Conservation (phyloP, 768 basidiomycete species). For the Mrakia frigida region DNA sequence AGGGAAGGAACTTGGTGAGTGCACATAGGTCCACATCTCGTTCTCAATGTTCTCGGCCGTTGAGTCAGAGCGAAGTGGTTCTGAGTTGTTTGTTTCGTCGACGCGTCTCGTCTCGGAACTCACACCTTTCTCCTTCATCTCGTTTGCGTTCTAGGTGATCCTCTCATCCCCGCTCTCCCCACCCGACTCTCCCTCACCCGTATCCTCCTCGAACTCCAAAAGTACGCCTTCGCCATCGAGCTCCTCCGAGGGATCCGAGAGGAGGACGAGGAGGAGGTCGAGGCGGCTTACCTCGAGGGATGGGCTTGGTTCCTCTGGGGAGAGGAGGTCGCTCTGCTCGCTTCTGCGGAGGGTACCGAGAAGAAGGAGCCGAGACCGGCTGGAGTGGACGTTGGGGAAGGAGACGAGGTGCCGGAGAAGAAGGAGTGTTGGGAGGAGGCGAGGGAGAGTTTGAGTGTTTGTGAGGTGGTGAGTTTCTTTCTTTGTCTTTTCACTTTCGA, state of each 20-base stretch:
- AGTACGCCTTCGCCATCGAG: conserved; percentile 8
- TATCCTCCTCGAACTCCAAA: conserved; percentile 23
- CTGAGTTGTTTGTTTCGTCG: background rate
- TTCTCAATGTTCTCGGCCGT: no score
- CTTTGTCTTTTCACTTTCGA: background rate
- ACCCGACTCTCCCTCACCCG: conserved; percentile 26
- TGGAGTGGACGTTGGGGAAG: background rate
- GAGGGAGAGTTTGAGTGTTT: conserved; percentile 30
- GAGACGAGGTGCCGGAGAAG: conserved; percentile 11
- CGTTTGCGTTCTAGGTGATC: conserved; percentile 5
- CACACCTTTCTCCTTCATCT: background rate
- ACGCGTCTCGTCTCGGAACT: background rate
- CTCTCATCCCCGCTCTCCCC: conserved; percentile 6
- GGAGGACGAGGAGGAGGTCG: conserved; percentile 32
- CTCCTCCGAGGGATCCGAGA: conserved; percentile 20
- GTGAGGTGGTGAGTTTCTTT: conserved; percentile 23
- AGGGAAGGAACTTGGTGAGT: conserved; percentile 22
- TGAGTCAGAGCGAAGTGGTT: no score
- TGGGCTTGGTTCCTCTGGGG: conserved; percentile 32
- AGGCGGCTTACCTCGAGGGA: conserved; percentile 32
- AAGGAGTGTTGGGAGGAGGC: conserved; percentile 34
- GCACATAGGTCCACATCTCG: background rate
- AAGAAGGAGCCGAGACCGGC: conserved; percentile 9
- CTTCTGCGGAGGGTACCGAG: background rate
- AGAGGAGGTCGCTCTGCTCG: conserved; percentile 5